These are phyloP conservation scores for Tetrapisispora pingtungensis DNA, from an alignment of 805 yeast species.

Conservation along the genomic window DNA sequence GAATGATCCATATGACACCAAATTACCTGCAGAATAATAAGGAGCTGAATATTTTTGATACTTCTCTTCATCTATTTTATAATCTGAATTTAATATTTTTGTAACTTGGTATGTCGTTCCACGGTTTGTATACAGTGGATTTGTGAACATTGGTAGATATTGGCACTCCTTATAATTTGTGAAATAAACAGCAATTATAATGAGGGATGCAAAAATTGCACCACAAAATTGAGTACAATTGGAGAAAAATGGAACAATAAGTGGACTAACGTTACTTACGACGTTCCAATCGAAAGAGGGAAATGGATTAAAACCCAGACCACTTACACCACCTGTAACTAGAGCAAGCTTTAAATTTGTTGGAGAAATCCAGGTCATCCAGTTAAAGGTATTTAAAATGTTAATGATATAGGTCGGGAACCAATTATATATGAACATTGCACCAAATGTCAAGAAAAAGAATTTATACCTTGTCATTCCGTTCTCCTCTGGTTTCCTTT, in stretches of 20 bases:
- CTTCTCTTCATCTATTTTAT: conserved; percentile 36
- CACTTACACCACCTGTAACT: conserved; percentile 38
- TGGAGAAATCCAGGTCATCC: conserved; percentile 54
- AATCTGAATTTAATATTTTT: conserved; percentile 35
- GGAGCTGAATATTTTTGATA: conserved; percentile 56
- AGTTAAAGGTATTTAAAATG: conserved; percentile 37
- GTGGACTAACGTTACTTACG: conserved; percentile 25
- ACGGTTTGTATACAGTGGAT: conserved; percentile 40
- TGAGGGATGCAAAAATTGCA: conserved; percentile 24
- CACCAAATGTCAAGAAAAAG: conserved; percentile 23
- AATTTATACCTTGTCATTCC: conserved; percentile 31
- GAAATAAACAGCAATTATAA: conserved; percentile 33
- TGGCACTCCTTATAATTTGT: conserved; percentile 33
- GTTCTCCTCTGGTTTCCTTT: conserved; percentile 27
- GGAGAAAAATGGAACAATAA: conserved; percentile 38
- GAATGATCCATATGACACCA: conserved; percentile 48
- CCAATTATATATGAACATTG: conserved; percentile 37
- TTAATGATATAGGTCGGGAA: conserved; percentile 35
- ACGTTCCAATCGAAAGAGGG: conserved; percentile 47
- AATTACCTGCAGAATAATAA: conserved; percentile 51
- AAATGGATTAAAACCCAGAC: conserved; percentile 45
- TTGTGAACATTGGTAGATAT: conserved; percentile 38
- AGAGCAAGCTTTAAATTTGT: conserved; percentile 37
- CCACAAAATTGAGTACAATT: conserved; percentile 29
- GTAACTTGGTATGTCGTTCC: conserved; percentile 41